Evolutionary conservation across 768 basidiomycete genomes (phyloP), one percentile per base, ranked within the genome.

Genomic region (Hygrocybe coccinea): DNA sequence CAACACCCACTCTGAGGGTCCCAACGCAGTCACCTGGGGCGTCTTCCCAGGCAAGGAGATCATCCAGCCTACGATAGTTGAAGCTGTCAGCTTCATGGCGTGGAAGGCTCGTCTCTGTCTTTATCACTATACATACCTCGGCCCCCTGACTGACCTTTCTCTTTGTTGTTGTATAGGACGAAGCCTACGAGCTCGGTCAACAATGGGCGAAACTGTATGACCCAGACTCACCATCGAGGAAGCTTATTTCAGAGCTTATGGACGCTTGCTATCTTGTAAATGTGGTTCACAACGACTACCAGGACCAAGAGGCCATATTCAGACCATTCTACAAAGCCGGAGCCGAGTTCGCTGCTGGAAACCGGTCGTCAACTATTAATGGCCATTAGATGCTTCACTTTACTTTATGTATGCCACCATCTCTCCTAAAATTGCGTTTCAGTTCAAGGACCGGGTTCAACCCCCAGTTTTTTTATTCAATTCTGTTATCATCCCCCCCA

Each of bases 1-100:
- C 48, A 99, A 98, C 76, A 94, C 85, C 14, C 89, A 92, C 63
- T 90, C 87, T 2, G 94, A 97, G 50, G 93, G 95, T 2, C 95
- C 97, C 24, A 97, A 97, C 63, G 95, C 95, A n/a, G 93, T 97
- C 15, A 97, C 95, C 1, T 97, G 95, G 95, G 95, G 95, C 59
- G 91, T 97, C 8, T 97, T 95, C 79, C 92, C 95, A 4, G 91
- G 91, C 54, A 97, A 97, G 71, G 95, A 97, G 76, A 90, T 97
- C 62, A 75, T 95, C 46, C 93, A 95, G 67, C 95, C 95, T 19
- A 97, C 95, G 17, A 92, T 97, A 58, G 95, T 97, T 19, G 95
- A 97, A 69, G 91, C 94, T 2, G 88, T 95, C 63, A 95, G 92
- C 66, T 97, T 97, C 78, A 95, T 95, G 89, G 94, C 94, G 14